phyloP scores from a whole-genome alignment of 2,329 filamentous ascomycete genomes.

The Microsporum audouinii region DNA sequence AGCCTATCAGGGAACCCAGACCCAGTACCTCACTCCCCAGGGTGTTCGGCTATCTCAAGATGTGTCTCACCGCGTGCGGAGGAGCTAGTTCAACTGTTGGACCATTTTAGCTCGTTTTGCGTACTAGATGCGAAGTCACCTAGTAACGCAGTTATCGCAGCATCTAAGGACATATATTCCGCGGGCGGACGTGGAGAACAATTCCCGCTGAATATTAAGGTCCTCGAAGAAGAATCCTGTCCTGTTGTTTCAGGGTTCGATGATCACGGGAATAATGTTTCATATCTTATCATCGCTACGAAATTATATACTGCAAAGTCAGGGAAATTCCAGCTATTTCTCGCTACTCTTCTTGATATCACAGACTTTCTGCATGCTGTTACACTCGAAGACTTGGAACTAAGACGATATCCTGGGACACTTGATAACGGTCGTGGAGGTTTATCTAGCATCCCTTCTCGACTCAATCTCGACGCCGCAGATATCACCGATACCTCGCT shows the following conservation, averaged over 20 bases:
- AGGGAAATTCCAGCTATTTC: slow-evolving; percentile 15
- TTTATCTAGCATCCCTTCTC: background rate
- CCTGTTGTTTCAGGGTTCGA: slow-evolving; percentile 18
- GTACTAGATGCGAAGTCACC: slow-evolving; percentile 17
- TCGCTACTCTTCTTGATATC: slow-evolving; percentile 21
- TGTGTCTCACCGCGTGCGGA: background rate
- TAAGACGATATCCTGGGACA: background rate
- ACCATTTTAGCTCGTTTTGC: slow-evolving; percentile 22
- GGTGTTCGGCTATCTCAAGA: background rate
- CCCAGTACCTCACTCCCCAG: background rate
- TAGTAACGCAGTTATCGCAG: slow-evolving; percentile 17
- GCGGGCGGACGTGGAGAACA: slow-evolving; percentile 16
- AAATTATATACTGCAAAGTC: slow-evolving; percentile 16
- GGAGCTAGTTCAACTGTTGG: slow-evolving; percentile 9
- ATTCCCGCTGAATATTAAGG: slow-evolving; percentile 18
- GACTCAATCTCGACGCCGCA: background rate
- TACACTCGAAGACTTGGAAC: slow-evolving; percentile 15
- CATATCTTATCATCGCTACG: slow-evolving; percentile 20
- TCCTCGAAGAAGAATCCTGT: slow-evolving; percentile 15
- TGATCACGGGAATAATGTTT: slow-evolving; percentile 17
- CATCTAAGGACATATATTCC: slow-evolving; percentile 18
- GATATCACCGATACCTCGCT: background rate
- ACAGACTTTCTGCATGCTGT: slow-evolving; percentile 20
- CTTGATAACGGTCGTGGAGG: background rate
- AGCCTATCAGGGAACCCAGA: background rate